Percentiles rank a stretch among this genome's conserved stretches.
phyloP scores from a whole-genome alignment of 2,329 filamentous ascomycete genomes.

The Penicillium sp. region DNA sequence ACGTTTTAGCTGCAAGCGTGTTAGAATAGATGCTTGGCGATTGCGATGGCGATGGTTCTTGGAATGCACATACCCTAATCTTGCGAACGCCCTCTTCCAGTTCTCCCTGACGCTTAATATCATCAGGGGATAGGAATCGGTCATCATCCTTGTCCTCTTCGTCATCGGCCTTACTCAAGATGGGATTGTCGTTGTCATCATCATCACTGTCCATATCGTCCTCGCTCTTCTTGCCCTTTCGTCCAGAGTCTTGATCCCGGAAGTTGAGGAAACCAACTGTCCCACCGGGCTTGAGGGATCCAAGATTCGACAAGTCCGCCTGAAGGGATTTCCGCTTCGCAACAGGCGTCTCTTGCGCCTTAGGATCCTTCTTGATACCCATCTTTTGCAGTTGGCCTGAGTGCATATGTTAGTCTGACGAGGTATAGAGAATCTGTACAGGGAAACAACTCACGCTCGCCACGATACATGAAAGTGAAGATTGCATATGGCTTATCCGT shows the following conservation, averaged over 20 bases:
- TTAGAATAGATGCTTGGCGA: conserved; percentile 12
- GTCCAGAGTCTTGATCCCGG: conserved; percentile 66
- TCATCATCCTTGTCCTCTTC: conserved; percentile 55
- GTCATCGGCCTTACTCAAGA: conserved; percentile 68
- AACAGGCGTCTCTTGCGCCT: conserved; percentile 62
- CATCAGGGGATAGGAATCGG: conserved; percentile 61
- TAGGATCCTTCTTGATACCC: conserved; percentile 77
- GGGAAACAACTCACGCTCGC: conserved; percentile 72
- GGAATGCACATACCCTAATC: conserved; percentile 60
- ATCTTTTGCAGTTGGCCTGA: conserved; percentile 94
- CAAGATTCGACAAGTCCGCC: conserved; percentile 82
- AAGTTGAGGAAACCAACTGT: conserved; percentile 90
- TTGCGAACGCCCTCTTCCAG: conserved; percentile 67
- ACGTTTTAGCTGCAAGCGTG: conserved; percentile 61
- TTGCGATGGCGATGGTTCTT: background rate
- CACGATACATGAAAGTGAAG: conserved; percentile 97
- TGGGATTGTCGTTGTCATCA: conserved; percentile 65
- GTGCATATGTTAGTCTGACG: conserved; percentile 4
- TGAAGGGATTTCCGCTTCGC: conserved; percentile 82
- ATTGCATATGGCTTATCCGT: conserved; percentile 95
- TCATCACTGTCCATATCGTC: conserved; percentile 77
- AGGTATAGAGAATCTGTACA: background rate
- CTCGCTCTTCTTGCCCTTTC: conserved; percentile 65
- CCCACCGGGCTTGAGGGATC: conserved; percentile 81
- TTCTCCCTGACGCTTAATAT: conserved; percentile 63